These are phyloP conservation scores for Ceratocystis smalleyi DNA, from an alignment of 2,329 filamentous ascomycete genomes.

Conservation along the genomic window DNA sequence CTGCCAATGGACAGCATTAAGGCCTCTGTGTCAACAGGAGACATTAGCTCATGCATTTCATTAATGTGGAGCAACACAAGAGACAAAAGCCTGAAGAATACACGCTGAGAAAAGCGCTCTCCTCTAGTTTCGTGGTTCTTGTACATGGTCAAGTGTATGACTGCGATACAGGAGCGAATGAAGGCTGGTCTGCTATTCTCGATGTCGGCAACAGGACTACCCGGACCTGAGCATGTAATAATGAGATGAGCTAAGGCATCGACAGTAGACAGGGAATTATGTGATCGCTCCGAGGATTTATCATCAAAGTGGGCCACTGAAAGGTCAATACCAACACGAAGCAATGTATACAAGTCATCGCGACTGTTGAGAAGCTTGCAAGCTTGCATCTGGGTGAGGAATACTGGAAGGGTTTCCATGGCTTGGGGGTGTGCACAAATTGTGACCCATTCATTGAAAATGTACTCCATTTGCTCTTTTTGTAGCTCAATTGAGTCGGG, in stretches of 20 bases:
- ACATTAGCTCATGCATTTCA: conserved; percentile 27
- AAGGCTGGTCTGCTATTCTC: conserved; percentile 43
- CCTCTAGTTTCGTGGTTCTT: conserved; percentile 69
- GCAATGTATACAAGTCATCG: conserved; percentile 65
- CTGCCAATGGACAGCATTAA: conserved; percentile 29
- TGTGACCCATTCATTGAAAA: conserved; percentile 90
- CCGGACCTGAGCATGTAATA: conserved; percentile 44
- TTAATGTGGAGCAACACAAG: conserved; percentile 57
- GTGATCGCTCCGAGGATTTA: conserved; percentile 43
- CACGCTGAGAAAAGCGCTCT: conserved; percentile 70
- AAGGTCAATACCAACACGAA: conserved; percentile 65
- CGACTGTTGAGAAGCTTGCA: conserved; percentile 55
- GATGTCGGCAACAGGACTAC: conserved; percentile 11
- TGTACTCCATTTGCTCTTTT: conserved; percentile 78
- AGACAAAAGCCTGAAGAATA: conserved; percentile 84
- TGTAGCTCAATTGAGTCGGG: conserved; percentile 35
- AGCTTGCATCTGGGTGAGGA: conserved; percentile 70
- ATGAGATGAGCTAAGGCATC: conserved; percentile 77
- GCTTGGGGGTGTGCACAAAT: conserved; percentile 64
- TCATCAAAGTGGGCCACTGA: conserved; percentile 67
- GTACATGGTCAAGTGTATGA: conserved; percentile 69
- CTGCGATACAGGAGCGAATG: conserved; percentile 59
- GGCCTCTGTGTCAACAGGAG: background rate
- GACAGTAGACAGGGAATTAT: conserved; percentile 36
- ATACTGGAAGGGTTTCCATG: conserved; percentile 57